Evolutionary conservation across 2,329 filamentous ascomycete genomes (phyloP), one percentile per base, ranked within the genome.

Genomic region (Diaporthe sp.): DNA sequence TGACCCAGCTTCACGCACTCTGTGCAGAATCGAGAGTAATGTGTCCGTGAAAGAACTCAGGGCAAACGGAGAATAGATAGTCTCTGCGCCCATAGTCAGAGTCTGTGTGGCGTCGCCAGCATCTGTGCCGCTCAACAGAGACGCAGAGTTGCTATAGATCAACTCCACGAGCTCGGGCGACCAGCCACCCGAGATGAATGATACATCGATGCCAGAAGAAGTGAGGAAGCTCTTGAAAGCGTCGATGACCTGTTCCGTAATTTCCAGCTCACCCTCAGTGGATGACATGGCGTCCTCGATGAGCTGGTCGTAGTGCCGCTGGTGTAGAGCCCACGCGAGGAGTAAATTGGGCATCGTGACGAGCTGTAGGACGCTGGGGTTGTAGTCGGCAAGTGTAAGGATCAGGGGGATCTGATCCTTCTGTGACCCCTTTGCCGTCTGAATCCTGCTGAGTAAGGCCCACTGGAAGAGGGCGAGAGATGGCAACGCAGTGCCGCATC

Each of bases 291-390:
- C 87, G 46, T 86, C 85, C 31, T 84, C 81, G 44, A 90, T 79
- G 25, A 84, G 79, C 0, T 84, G 81, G 42, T 79, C 80, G n/a
- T 84, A 80, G 7, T 82, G 79, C 58, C 83, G 84, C 76, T 85
- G 83, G 72, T 86, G 82, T 37, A 92, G 83, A 17, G 90, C 87
- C 91, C 93, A 97, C 7, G 91, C 89, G 44, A 97, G 88, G 53
- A 97, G 83, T 58, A 96, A 86, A 84, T 97, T 97, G 72, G 94
- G 94, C 46, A 97, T 82, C 1, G 94, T 96, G 77, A 96, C 94
- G 19, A 96, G 90, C 75, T 93, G 90, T 71, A 97, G 87, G 17
- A 97, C 94, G 4, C 92, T 90, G 51, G 92, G 91, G 81, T 97
- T 97, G 85, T 96, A 97, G 84, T 97, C 94, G 71, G 94, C 92